phyloP scores from a whole-genome alignment of 202 grass and related monocot species.

The Bolboschoenoplectus hybrid region DNA sequence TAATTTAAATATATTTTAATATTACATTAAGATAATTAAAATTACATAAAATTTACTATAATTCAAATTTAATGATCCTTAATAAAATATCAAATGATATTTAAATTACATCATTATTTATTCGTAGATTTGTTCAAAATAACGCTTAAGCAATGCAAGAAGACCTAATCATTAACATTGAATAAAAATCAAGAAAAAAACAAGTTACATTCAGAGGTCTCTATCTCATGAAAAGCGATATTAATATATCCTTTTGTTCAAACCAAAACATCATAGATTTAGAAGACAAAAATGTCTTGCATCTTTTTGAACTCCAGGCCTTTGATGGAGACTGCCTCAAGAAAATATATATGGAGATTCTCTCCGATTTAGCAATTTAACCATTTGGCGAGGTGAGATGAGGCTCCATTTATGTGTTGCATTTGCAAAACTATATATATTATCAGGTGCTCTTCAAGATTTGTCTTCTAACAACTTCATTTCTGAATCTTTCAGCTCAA shows the following conservation, averaged over 20 bases:
- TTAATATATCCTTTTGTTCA: not conserved
- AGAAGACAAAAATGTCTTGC: not conserved
- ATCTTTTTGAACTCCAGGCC: not conserved
- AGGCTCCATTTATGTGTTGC: not conserved
- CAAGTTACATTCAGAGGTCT: not conserved
- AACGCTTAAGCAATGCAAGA: not conserved
- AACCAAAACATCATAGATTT: conserved; percentile 7
- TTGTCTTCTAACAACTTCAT: conserved; percentile 76
- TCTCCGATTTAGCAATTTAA: not conserved
- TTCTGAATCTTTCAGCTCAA: conserved; percentile 82
- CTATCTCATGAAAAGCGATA: not conserved
- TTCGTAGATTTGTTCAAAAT: not conserved
- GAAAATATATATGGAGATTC: not conserved
- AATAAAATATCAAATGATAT: no score
- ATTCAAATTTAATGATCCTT: no score
- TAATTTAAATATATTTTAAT: no score
- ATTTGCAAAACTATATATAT: conserved; percentile 5
- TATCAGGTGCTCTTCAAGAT: conserved; percentile 34
- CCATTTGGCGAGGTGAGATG: not conserved
- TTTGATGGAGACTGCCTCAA: not conserved
- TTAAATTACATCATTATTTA: not conserved
- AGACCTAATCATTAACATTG: not conserved
- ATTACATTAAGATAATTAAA: no score
- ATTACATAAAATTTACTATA: no score
- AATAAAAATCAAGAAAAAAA: conserved; percentile 7